Base-by-base conservation (phyloP, 2,329 filamentous ascomycete genomes). In the Xylariales sp. region DNA sequence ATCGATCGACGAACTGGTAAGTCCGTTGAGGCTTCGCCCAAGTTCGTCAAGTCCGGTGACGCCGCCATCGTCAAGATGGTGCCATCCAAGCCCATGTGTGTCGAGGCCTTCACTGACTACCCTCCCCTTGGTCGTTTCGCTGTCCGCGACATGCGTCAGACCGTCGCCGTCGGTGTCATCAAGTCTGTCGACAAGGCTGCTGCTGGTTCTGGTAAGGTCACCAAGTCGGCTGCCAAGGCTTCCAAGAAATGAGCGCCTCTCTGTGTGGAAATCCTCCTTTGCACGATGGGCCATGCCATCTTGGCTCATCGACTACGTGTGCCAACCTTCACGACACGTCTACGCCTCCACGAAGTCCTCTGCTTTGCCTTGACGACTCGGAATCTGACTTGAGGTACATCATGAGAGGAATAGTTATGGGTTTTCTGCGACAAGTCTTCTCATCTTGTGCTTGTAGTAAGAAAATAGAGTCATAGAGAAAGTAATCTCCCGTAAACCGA, bases 31-130 rank as follows among this genome's bases (percentile, higher is more conserved):
- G 67, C 78, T 70, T 69, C 66, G 66, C 93, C 93, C 76, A 98
- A 98, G 86, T 97, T 96, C 85, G 90, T 98, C 88, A 98, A 98
- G 89, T 96, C 91, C 65, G 93, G 93, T 86, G 93, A 98, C 73
- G 91, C 93, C 60, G 91, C 91, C 73, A 98, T 98, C 78, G 93
- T 98, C 80, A 97, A 96, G 89, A 97, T 98, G 93, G 69, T 96
- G 81, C 93, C 93, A 70, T 96, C 91, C 80, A 98, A 98, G 90
- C 93, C 93, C 70, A 98, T 98, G 93, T 98, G 93, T 75, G 93
- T 98, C 74, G 93, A 98, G 88, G 79, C 93, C 62, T 98, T 97
- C 89, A 96, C 90, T 65, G 89, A 96, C 69, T 98, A 97, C 82
- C 91, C 93, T 66, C 93, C 93, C 73, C 89, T 98, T 64, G 93